phyloP scores from a whole-genome alignment of 352 stramenopile genomes.

The Phytophthora constricta region DNA sequence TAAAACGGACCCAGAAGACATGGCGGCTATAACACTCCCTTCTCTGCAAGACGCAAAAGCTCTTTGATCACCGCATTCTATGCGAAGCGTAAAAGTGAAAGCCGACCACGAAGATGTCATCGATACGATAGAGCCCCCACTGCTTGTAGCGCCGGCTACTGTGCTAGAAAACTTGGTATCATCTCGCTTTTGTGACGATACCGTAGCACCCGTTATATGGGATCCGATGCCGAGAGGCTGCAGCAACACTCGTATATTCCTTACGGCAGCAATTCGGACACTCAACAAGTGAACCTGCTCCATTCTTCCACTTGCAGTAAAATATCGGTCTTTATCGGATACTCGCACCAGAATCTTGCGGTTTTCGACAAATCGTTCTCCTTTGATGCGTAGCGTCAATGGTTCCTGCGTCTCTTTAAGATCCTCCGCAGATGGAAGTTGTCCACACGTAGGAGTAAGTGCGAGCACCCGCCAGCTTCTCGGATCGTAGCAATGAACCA shows the following conservation, averaged over 20 bases:
- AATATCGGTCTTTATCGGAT: constrained; percentile 51
- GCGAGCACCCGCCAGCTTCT: constrained; percentile 51
- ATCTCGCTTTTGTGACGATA: constrained; percentile 32
- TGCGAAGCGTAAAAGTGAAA: constrained; percentile 55
- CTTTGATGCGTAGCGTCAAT: constrained; percentile 49
- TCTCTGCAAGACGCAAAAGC: constrained; percentile 58
- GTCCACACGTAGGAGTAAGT: constrained; percentile 54
- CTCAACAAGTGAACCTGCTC: constrained; percentile 60
- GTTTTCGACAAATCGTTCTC: constrained; percentile 76
- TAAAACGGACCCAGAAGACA: constrained; percentile 38
- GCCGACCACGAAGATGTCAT: constrained; percentile 25
- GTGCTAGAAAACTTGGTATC: constrained; percentile 29
- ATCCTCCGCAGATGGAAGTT: constrained; percentile 26
- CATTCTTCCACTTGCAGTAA: constrained; percentile 40
- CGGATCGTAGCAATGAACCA: constrained; percentile 76
- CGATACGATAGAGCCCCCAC: constrained; percentile 14
- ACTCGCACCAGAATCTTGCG: constrained; percentile 64
- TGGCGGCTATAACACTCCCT: constrained; percentile 38
- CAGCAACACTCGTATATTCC: constrained; percentile 50
- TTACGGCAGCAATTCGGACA: constrained; percentile 55
- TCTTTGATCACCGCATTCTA: constrained; percentile 55
- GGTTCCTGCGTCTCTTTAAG: constrained; percentile 13
- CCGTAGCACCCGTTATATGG: not conserved
- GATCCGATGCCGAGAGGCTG: constrained; percentile 30
- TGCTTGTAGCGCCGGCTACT: constrained; percentile 13